Evolutionary conservation across 2,329 filamentous ascomycete species (phyloP).

Genomic region (Fusarium equiseti): DNA sequence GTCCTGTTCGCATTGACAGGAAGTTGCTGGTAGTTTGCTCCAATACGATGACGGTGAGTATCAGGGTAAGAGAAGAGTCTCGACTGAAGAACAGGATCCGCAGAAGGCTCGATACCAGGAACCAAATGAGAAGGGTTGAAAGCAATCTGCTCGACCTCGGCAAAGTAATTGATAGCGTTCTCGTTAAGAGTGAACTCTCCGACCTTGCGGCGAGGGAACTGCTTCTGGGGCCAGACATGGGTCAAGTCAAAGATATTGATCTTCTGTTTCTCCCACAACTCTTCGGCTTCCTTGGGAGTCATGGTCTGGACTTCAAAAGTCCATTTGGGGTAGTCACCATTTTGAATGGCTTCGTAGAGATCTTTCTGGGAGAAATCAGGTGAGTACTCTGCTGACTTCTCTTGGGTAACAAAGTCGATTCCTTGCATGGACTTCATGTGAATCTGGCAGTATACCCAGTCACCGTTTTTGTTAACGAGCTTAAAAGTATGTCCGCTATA

Average conservation of each 20-base stretch:
- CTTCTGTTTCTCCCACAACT: conserved; percentile 44
- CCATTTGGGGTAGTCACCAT: conserved; percentile 64
- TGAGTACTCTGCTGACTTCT: conserved; percentile 14
- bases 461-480: conserved; percentile 6
- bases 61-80: conserved; percentile 72
- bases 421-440: conserved; percentile 39
- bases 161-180: conserved; percentile 71
- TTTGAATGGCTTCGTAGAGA: conserved; percentile 32
- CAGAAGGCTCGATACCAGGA: conserved; percentile 71
- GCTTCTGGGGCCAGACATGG: conserved; percentile 62
- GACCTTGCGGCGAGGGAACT: conserved; percentile 53
- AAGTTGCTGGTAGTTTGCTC: conserved; percentile 68
- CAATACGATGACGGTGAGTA: conserved; percentile 72
- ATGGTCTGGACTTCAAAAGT: conserved; percentile 63
- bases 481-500: conserved; percentile 25
- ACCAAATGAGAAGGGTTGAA: conserved; percentile 75
- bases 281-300: conserved; percentile 30
- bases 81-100: conserved; percentile 72
- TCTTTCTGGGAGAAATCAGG: conserved; percentile 35
- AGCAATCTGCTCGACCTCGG: conserved; percentile 75
- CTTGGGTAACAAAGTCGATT: conserved; percentile 25
- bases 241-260: conserved; percentile 72
- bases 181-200: conserved; percentile 76
- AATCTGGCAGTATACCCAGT: conserved; percentile 29
- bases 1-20: conserved; percentile 31